Evolutionary conservation across 2,329 filamentous ascomycete genomes (phyloP).

Genomic region (Amauroascus niger): DNA sequence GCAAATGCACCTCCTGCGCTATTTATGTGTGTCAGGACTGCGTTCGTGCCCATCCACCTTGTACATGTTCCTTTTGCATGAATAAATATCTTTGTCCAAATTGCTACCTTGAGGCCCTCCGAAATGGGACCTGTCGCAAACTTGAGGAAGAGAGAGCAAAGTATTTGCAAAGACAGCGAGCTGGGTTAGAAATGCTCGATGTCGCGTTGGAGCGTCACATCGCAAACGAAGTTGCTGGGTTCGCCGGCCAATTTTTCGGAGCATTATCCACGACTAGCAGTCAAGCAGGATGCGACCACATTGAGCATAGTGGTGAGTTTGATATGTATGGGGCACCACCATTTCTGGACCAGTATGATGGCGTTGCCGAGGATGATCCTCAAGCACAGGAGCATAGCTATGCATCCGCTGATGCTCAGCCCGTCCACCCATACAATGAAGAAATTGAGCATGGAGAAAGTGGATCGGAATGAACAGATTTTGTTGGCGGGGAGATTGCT

Average conservation of each 20-base stretch:
- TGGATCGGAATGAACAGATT: slow-evolving; percentile 17
- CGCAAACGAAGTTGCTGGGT: slow-evolving; percentile 36
- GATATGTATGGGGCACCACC: slow-evolving; percentile 10
- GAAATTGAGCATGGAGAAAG: slow-evolving; percentile 16
- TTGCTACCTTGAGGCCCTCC: slow-evolving; percentile 32
- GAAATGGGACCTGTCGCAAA: slow-evolving; percentile 33
- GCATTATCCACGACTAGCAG: slow-evolving; percentile 15
- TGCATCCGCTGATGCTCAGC: not conserved
- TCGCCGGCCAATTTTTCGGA: slow-evolving; percentile 34
- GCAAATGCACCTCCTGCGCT: slow-evolving; percentile 39
- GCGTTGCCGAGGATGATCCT: slow-evolving; percentile 7
- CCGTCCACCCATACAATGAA: slow-evolving; percentile 6
- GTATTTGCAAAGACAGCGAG: slow-evolving; percentile 30
- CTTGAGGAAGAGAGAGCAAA: slow-evolving; percentile 31
- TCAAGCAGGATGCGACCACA: not conserved
- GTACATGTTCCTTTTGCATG: slow-evolving; percentile 37
- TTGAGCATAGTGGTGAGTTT: slow-evolving; percentile 6
- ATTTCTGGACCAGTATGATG: slow-evolving; percentile 11
- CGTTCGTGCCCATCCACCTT: slow-evolving; percentile 32
- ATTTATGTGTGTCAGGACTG: slow-evolving; percentile 41
- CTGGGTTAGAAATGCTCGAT: slow-evolving; percentile 34
- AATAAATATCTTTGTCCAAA: slow-evolving; percentile 38
- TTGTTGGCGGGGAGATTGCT: slow-evolving; percentile 10
- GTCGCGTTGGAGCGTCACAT: slow-evolving; percentile 33
- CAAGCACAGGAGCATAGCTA: not conserved